A percentile compares a stretch with the other conserved stretches of the same genome.
phyloP scores from a whole-genome alignment of 805 yeast genomes.

The Diddensiella santjacobensis region DNA sequence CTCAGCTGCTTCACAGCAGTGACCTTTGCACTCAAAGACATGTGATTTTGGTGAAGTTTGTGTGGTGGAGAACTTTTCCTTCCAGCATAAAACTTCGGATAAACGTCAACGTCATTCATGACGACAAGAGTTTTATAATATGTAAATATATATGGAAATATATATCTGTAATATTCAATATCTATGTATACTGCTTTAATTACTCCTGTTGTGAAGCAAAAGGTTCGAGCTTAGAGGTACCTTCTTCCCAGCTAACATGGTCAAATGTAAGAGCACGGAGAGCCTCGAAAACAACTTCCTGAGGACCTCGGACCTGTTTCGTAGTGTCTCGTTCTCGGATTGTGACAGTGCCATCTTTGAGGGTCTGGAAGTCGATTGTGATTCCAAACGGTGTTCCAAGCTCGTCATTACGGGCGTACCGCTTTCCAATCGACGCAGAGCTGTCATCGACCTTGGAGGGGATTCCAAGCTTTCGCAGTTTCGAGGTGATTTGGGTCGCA shows the following conservation, averaged over 20 bases:
- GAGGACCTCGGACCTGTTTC: slow-evolving; percentile 90
- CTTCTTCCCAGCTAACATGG: slow-evolving; percentile 80
- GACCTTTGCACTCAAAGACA: slow-evolving; percentile 19
- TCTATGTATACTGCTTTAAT: no score
- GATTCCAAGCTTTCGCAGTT: slow-evolving; percentile 73
- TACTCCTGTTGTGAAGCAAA: slow-evolving; percentile 63
- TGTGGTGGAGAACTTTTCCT: no score
- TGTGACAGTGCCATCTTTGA: slow-evolving; percentile 83
- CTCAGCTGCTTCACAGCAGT: slow-evolving; percentile 24
- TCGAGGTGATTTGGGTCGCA: slow-evolving; percentile 61
- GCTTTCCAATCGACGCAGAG: slow-evolving; percentile 94
- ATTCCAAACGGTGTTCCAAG: slow-evolving; percentile 98
- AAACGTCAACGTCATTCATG: no score
- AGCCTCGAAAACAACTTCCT: slow-evolving; percentile 64
- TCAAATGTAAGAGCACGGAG: slow-evolving; percentile 70
- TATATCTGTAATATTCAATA: no score
- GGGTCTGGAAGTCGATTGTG: slow-evolving; percentile 92
- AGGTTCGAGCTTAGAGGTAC: slow-evolving; percentile 64
- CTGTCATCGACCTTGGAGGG: slow-evolving; percentile 97
- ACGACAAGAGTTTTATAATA: no score
- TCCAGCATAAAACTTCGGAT: no score
- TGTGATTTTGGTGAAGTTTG: no score
- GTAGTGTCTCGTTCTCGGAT: slow-evolving; percentile 97
- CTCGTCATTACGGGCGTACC: slow-evolving; percentile 98
- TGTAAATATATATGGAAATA: neutral